A percentile compares a stretch with the other conserved stretches of the same genome.
These are phyloP conservation scores for Aeschynomene evenia DNA, from an alignment of 306 rosid species.

Conservation along the genomic window DNA sequence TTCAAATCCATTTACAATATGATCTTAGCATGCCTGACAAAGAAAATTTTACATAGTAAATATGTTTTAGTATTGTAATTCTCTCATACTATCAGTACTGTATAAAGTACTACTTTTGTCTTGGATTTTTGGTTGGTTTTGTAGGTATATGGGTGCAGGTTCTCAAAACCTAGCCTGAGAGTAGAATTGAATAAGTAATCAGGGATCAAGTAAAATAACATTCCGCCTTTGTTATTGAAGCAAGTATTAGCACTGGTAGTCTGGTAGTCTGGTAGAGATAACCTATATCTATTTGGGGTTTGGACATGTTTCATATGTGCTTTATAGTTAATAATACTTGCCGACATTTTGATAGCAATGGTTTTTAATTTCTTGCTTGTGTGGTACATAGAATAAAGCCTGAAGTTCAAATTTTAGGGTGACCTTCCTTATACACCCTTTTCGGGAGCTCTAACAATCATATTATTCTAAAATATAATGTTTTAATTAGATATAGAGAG, in stretches of 20 bases:
- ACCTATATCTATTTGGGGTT: neutral
- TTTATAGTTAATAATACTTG: neutral
- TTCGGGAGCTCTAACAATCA: neutral
- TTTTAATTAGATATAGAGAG: neutral
- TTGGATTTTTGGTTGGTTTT: neutral
- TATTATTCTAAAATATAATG: neutral
- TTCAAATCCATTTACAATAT: neutral
- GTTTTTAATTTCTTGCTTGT: slow-evolving; percentile 5
- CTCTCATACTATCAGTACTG: neutral
- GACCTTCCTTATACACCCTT: neutral
- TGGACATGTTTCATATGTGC: neutral
- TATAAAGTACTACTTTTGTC: neutral
- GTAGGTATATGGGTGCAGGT: neutral
- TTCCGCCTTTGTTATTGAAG: slow-evolving; percentile 1
- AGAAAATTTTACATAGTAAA: too few relatives aligned
- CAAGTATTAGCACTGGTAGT: neutral
- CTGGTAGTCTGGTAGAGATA: too few relatives aligned
- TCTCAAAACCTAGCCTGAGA: neutral
- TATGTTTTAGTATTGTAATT: neutral
- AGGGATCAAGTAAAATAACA: neutral
- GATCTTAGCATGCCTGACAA: neutral
- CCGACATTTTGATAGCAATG: neutral
- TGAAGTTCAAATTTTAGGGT: slow-evolving; percentile 14
- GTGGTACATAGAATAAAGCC: neutral
- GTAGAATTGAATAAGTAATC: slow-evolving; percentile 14